Evolutionary conservation across 768 basidiomycete genomes (phyloP).

Genomic region (Macrocybe gigantea): DNA sequence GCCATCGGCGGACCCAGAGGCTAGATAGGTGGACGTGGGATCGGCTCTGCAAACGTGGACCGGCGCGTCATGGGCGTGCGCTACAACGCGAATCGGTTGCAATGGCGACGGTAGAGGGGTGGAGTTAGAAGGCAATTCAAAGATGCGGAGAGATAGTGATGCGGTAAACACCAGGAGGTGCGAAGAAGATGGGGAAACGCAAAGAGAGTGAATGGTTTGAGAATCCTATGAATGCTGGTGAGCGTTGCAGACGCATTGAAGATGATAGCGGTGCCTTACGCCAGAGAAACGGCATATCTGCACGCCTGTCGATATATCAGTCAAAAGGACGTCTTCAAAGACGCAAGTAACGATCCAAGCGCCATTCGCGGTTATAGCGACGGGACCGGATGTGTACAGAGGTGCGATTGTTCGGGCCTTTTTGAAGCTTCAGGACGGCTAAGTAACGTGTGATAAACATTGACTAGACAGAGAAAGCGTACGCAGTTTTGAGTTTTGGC

Average conservation of each 20-base stretch:
- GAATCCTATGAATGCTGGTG: conserved; percentile 53
- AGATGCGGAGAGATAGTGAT: conserved; percentile 77
- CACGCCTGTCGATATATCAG: conserved; percentile 67
- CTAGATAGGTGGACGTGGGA: conserved; percentile 84
- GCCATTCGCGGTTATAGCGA: conserved; percentile 76
- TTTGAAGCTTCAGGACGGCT: conserved; percentile 53
- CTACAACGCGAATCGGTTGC: conserved; percentile 66
- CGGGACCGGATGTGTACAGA: conserved; percentile 84
- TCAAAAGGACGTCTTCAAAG: conserved; percentile 78
- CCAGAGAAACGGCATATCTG: conserved; percentile 79
- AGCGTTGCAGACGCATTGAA: background rate
- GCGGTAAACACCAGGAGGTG: conserved; percentile 79
- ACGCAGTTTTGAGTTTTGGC: conserved; percentile 61
- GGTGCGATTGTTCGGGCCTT: conserved; percentile 70
- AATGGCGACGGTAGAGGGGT: conserved; percentile 42
- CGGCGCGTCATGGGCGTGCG: conserved; percentile 89
- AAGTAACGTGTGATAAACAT: background rate
- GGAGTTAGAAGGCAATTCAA: conserved; percentile 58
- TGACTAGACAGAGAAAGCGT: conserved; percentile 16
- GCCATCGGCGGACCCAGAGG: conserved; percentile 95
- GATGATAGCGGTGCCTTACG: conserved; percentile 43
- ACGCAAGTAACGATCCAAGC: conserved; percentile 80
- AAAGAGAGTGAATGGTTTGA: conserved; percentile 77
- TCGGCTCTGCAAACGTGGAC: conserved; percentile 85
- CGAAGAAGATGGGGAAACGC: conserved; percentile 69